Evolutionary conservation across 257 asterid genomes (phyloP), one percentile per base, ranked within the genome.

Genomic region (Cinchona pubescens): DNA sequence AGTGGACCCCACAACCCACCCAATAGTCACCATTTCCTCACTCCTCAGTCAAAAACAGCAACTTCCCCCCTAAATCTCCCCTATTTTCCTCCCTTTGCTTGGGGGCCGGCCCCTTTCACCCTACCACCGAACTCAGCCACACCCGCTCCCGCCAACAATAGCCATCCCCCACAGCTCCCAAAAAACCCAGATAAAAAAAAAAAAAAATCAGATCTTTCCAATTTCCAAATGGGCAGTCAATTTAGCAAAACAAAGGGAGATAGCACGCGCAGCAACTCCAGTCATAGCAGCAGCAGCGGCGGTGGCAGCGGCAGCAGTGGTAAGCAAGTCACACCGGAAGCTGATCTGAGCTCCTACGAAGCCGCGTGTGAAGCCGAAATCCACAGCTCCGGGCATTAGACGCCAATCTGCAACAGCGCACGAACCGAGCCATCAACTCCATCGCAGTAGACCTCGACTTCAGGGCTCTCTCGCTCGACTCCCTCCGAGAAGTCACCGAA

Each of bases 341-440:
- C 92, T 72, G 89, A 88, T 78, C 88, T 90, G 67, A 87, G 76
- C 86, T 90, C 96, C 5, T 94, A 92, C 63, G 92, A 92, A 79
- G 87, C 94, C 64, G 97, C 98, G 0, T 94, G 97, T 88, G 84
- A 75, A 73, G 88, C 87, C 81, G 98, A n/a, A n/a, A 94, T 78
- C 91, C 96, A 0, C 87, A 89, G 67, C 92, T 94, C 59, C 89
- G 82, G 60, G 75, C 75, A 73, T 88, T 94, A 69, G 98, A 94
- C 79, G 78, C 90, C 48, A 21, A 76, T 45, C 83, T 94, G 80
- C 95, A 89, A 79, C 75, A 76, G 64, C 89, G 97, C 21, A 86
- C 97, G 1, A 83, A 83, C 83, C 88, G 89, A 67, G 97, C 94
- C 81, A 88, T 94, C 71, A 87, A 86, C 76, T 92, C 98, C n/a